A percentile compares a stretch with the other conserved stretches of the same genome.
These are phyloP conservation scores for Lasiosphaeriaceae sp. DNA, from an alignment of 495 filamentous ascomycete species.

Conservation along the genomic window DNA sequence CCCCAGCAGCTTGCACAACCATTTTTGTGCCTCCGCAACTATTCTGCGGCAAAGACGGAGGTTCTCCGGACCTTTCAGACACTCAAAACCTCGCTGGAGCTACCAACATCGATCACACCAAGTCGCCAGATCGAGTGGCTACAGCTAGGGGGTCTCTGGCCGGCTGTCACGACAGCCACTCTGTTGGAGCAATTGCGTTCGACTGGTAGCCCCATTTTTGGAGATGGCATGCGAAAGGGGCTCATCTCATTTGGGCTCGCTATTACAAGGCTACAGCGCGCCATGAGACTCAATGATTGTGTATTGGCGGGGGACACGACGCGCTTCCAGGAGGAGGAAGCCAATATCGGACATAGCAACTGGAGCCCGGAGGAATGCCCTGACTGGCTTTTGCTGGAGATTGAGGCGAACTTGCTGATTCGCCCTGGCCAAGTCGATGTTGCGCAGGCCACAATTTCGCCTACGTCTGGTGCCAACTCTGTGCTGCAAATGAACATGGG, in stretches of 20 bases:
- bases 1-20: conserved; percentile 10
- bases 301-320: conserved; percentile 1
- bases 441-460: conserved; percentile 47
- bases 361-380: conserved; percentile 43
- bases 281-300: conserved; percentile 21
- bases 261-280: conserved; percentile 44
- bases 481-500: conserved; percentile 57
- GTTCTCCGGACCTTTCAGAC: conserved; percentile 14
- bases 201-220: conserved; percentile 26
- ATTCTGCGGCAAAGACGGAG: background rate
- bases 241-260: conserved; percentile 40
- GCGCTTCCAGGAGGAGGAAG: conserved; percentile 32
- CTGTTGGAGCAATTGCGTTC: conserved; percentile 53
- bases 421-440: conserved; percentile 50
- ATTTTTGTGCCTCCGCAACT: conserved; percentile 4
- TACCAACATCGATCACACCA: conserved; percentile 14
- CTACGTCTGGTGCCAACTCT: conserved; percentile 41
- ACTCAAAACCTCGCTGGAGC: conserved; percentile 22
- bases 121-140: conserved; percentile 42
- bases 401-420: conserved; percentile 53
- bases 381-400: conserved; percentile 58
- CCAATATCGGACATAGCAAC: conserved; percentile 47
- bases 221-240: conserved; percentile 38
- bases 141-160: conserved; percentile 46
- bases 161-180: conserved; percentile 43